These are phyloP conservation scores for Ciborinia camelliae DNA, from an alignment of 2,329 filamentous ascomycete species.

Conservation along the genomic window DNA sequence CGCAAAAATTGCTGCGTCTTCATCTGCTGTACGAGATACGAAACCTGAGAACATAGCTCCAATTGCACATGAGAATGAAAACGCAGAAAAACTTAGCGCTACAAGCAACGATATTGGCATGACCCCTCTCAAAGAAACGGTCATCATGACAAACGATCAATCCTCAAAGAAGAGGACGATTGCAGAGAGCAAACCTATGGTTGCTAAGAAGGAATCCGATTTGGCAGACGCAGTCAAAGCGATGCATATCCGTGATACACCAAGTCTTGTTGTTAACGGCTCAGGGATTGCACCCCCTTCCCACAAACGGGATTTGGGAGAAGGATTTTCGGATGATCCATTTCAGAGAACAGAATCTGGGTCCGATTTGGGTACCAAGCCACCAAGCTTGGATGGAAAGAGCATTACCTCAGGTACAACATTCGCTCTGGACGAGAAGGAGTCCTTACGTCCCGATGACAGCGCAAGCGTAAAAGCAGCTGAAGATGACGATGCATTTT, in stretches of 20 bases:
- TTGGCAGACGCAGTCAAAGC: conserved; percentile 37
- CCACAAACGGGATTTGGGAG: conserved; percentile 29
- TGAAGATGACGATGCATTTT: conserved; percentile 85
- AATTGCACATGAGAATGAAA: conserved; percentile 19
- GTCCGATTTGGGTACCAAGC: conserved; percentile 70
- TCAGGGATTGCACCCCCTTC: conserved; percentile 29
- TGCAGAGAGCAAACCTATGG: conserved; percentile 5
- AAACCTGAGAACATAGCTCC: conserved; percentile 31
- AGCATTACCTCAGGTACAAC: conserved; percentile 92
- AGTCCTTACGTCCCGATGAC: conserved; percentile 89
- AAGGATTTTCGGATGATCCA: conserved; percentile 35
- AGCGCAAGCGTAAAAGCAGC: conserved; percentile 88
- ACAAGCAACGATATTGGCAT: conserved; percentile 16
- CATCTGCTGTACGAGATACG: conserved; percentile 34
- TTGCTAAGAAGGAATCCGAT: conserved; percentile 28
- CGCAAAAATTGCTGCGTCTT: conserved; percentile 33
- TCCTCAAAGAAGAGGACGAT: not conserved
- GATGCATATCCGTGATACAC: conserved; percentile 34
- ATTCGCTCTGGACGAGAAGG: conserved; percentile 95
- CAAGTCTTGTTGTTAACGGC: conserved; percentile 39
- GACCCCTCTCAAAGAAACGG: conserved; percentile 25
- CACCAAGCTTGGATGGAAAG: conserved; percentile 87
- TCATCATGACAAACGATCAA: conserved; percentile 23
- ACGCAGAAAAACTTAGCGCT: conserved; percentile 18
- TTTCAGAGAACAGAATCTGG: conserved; percentile 54